These are phyloP conservation scores for Leccinellum luteum DNA, from an alignment of 768 basidiomycete species.

Conservation along the genomic window DNA sequence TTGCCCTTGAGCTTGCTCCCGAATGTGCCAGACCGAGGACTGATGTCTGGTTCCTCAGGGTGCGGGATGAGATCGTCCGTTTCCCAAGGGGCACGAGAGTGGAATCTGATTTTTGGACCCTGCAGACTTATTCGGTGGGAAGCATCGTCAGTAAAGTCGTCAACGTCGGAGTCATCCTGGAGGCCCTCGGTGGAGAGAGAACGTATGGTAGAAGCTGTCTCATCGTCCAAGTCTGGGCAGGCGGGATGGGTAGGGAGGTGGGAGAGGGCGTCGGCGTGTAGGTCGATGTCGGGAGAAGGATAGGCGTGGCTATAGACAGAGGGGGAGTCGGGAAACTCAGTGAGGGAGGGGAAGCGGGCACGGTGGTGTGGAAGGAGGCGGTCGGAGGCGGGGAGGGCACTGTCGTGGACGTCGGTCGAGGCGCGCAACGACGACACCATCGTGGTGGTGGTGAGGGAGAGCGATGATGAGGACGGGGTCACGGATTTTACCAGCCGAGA, in stretches of 20 bases:
- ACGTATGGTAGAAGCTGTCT: slow-evolving; percentile 31
- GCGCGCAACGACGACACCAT: slow-evolving; percentile 45
- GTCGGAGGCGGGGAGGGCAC: slow-evolving; percentile 38
- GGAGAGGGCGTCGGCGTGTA: slow-evolving; percentile 25
- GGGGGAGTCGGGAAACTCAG: slow-evolving; percentile 63
- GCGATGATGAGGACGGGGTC: background rate
- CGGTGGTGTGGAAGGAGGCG: slow-evolving; percentile 37
- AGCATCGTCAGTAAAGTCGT: slow-evolving; percentile 43
- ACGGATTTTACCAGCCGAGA: background rate
- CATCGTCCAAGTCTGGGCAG: slow-evolving; percentile 58
- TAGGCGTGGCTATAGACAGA: slow-evolving; percentile 64
- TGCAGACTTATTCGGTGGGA: slow-evolving; percentile 63
- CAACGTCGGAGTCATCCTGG: slow-evolving; percentile 34
- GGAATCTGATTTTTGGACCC: slow-evolving; percentile 82
- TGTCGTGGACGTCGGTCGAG: slow-evolving; percentile 30
- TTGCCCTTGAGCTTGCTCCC: slow-evolving; percentile 31
- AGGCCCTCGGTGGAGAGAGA: slow-evolving; percentile 30
- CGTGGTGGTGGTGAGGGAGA: slow-evolving; percentile 7
- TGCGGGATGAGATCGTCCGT: slow-evolving; percentile 46
- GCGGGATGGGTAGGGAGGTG: slow-evolving; percentile 45
- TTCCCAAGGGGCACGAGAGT: slow-evolving; percentile 84
- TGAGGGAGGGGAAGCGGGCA: slow-evolving; percentile 51
- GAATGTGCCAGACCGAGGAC: slow-evolving; percentile 29
- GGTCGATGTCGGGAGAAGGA: slow-evolving; percentile 49
- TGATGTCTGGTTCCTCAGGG: slow-evolving; percentile 47